phyloP scores from a whole-genome alignment of 345 rosid genomes.

The Viola odorata region DNA sequence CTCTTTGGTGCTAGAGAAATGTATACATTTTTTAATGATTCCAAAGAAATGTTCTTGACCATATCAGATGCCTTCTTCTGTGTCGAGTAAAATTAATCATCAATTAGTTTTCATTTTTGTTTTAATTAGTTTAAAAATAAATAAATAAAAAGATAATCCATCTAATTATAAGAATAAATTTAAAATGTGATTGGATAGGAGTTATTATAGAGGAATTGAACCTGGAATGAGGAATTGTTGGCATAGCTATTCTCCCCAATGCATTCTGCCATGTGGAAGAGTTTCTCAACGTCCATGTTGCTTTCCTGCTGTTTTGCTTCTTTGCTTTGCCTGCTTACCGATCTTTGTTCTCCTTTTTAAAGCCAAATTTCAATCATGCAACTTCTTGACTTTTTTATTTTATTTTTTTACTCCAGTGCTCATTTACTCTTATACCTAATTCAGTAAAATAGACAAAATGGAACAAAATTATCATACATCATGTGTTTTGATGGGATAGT shows the following conservation, averaged over 20 bases:
- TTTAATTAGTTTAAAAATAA: not conserved
- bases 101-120: too few species aligned
- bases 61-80: constrained; percentile 65
- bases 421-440: too few species aligned
- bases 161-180: too few species aligned
- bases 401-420: too few species aligned
- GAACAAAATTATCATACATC: too few species aligned
- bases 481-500: too few species aligned
- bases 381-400: not conserved
- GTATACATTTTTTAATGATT: constrained; percentile 46
- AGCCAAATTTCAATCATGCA: constrained; percentile 8
- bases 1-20: constrained; percentile 25
- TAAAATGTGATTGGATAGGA: not conserved
- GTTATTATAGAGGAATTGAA: not conserved
- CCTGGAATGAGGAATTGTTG: constrained; percentile 64
- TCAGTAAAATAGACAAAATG: too few species aligned
- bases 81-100: too few species aligned
- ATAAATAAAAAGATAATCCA: not conserved
- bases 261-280: constrained; percentile 48
- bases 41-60: constrained; percentile 58
- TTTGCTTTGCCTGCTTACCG: not conserved
- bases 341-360: constrained; percentile 4
- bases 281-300: constrained; percentile 31
- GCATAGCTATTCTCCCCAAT: constrained; percentile 68
- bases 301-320: too few species aligned